phyloP scores from a whole-genome alignment of 441 rosid genomes.

The Daphne laureola region DNA sequence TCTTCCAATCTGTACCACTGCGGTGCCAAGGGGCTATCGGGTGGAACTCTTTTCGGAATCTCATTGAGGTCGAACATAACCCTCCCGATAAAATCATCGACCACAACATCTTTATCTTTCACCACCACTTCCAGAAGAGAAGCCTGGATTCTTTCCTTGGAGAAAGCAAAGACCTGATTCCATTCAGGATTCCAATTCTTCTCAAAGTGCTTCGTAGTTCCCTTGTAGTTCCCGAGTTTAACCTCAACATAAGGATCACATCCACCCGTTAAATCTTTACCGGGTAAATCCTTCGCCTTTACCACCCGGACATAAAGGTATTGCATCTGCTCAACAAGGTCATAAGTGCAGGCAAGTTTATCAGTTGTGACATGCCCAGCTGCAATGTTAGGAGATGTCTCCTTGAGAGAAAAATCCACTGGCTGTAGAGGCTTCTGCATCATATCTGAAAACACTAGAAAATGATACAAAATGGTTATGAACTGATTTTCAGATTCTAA shows the following conservation, averaged over 20 bases:
- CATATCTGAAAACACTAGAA: slow-evolving; percentile 22
- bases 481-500: no score
- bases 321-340: slow-evolving; percentile 79
- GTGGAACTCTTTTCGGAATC: slow-evolving; percentile 76
- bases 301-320: slow-evolving; percentile 67
- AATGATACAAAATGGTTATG: background rate
- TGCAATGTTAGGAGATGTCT: slow-evolving; percentile 84
- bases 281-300: slow-evolving; percentile 80
- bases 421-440: slow-evolving; percentile 80
- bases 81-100: slow-evolving; percentile 72
- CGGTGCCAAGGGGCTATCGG: slow-evolving; percentile 93
- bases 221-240: slow-evolving; percentile 79
- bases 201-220: slow-evolving; percentile 74
- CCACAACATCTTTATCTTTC: slow-evolving; percentile 68
- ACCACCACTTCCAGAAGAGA: slow-evolving; percentile 68
- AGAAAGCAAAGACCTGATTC: slow-evolving; percentile 27
- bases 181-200: slow-evolving; percentile 85
- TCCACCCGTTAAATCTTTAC: slow-evolving; percentile 59
- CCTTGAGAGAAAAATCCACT: slow-evolving; percentile 75
- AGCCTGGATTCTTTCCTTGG: slow-evolving; percentile 73
- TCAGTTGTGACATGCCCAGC: slow-evolving; percentile 48
- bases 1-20: slow-evolving; percentile 26
- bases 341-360: slow-evolving; percentile 71
- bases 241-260: slow-evolving; percentile 28
- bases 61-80: slow-evolving; percentile 72